phyloP scores from a whole-genome alignment of 805 yeast species.

The Isabelozyma gotoi region DNA sequence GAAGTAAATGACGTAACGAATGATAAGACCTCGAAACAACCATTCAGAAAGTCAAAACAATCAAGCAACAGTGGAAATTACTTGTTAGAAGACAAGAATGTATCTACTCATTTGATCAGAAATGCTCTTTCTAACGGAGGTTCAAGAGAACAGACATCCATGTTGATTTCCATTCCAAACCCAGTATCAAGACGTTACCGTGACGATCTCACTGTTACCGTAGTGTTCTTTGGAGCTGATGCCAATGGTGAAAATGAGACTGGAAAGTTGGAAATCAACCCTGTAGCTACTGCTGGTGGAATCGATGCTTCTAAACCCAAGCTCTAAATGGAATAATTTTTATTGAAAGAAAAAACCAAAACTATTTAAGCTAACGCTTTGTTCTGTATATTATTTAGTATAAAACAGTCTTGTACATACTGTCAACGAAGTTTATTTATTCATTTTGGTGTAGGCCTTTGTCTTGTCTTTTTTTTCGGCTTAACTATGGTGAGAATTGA shows the following conservation, averaged over 20 bases:
- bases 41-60: conserved; percentile 57
- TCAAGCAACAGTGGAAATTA: conserved; percentile 35
- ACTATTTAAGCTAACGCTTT: not conserved
- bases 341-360: not conserved
- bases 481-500: too few relatives aligned
- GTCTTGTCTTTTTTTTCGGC: too few relatives aligned
- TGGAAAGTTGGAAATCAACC: conserved; percentile 56
- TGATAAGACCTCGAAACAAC: conserved; percentile 65
- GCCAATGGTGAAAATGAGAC: conserved; percentile 37
- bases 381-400: not conserved
- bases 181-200: conserved; percentile 90
- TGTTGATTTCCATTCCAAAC: conserved; percentile 86
- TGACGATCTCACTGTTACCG: conserved; percentile 95
- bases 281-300: conserved; percentile 62
- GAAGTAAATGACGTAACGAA: conserved; percentile 62
- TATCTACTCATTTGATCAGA: conserved; percentile 88
- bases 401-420: not conserved
- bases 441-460: not conserved
- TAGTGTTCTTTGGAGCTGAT: conserved; percentile 81
- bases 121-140: conserved; percentile 90
- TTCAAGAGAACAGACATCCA: conserved; percentile 80
- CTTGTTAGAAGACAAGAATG: conserved; percentile 79
- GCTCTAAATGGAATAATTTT: conserved; percentile 28
- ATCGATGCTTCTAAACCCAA: conserved; percentile 45
- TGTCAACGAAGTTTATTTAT: not conserved